phyloP scores from a whole-genome alignment of 2,329 filamentous ascomycete genomes.

The Mycosphaerella sp. region DNA sequence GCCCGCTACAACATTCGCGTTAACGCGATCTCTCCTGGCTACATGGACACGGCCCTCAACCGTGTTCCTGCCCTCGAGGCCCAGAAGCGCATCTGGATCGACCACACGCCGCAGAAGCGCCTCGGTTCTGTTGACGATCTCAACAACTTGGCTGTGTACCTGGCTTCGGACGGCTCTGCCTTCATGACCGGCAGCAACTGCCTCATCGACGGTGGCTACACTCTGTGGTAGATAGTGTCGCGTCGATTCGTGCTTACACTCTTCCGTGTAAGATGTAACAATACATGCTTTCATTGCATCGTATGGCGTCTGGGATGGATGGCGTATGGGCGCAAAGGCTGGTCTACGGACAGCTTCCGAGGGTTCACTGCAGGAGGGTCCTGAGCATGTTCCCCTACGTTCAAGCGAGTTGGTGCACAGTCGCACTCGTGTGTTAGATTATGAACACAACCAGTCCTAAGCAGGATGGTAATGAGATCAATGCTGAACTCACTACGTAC shows the following conservation, averaged over 20 bases:
- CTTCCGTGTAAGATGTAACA: neutral
- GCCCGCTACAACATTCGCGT: conserved; percentile 73
- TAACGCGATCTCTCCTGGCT: conserved; percentile 77
- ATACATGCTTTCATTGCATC: neutral
- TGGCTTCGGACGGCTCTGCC: conserved; percentile 63
- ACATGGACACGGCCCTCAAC: conserved; percentile 81
- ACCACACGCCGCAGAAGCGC: conserved; percentile 64
- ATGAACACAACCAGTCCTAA: neutral
- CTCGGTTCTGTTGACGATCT: conserved; percentile 68
- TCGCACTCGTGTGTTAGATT: neutral
- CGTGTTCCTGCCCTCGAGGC: conserved; percentile 69
- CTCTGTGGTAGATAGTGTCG: conserved; percentile 41
- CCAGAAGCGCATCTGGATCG: conserved; percentile 76
- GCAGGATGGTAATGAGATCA: neutral
- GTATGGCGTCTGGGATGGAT: conserved; percentile 5
- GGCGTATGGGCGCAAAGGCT: conserved; percentile 14
- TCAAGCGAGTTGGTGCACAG: neutral
- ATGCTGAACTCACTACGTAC: neutral
- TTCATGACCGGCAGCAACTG: conserved; percentile 76
- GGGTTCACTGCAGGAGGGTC: neutral
- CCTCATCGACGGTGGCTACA: conserved; percentile 65
- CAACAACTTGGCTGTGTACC: conserved; percentile 69
- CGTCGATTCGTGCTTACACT: neutral
- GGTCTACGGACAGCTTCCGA: neutral
- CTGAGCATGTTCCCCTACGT: neutral